Evolutionary conservation across 2,329 filamentous ascomycete genomes (phyloP).

Genomic region (Calcarisporium arbuscula): DNA sequence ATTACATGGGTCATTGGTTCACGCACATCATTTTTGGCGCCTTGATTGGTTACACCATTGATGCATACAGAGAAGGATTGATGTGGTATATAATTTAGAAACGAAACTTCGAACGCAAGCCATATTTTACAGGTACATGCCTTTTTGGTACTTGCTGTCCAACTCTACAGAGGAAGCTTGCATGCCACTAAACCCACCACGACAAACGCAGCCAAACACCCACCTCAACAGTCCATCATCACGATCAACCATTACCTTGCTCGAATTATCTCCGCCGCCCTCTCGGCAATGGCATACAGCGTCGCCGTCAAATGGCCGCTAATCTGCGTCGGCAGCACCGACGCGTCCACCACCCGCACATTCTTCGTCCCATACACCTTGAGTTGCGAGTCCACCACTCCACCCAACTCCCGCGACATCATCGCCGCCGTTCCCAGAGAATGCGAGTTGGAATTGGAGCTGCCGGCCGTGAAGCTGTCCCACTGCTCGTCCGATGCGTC

Average conservation of each 20-base stretch:
- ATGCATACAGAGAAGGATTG: too few species aligned
- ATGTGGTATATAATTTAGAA: too few species aligned
- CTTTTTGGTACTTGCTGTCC: too few species aligned
- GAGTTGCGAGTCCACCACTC: constrained; percentile 40
- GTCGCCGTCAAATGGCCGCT: constrained; percentile 11
- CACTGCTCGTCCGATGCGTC: constrained; percentile 11
- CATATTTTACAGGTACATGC: too few species aligned
- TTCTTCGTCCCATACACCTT: constrained; percentile 33
- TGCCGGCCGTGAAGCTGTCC: constrained; percentile 7
- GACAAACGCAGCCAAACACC: not conserved
- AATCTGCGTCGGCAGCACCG: constrained; percentile 12
- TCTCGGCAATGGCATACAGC: constrained; percentile 13
- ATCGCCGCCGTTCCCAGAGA: constrained; percentile 43
- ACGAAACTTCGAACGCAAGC: too few species aligned
- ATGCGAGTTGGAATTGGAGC: constrained; percentile 31
- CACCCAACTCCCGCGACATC: constrained; percentile 41
- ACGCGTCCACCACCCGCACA: constrained; percentile 14
- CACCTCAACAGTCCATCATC: not conserved
- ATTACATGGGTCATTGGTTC: too few species aligned
- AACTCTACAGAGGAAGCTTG: too few species aligned
- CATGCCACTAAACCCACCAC: too few species aligned
- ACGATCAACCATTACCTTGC: constrained; percentile 2
- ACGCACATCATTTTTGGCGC: too few species aligned
- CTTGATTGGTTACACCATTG: too few species aligned
- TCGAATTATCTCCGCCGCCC: constrained; percentile 11